These are phyloP conservation scores for Clarireedia paspali DNA, from an alignment of 2,329 filamentous ascomycete species.

Conservation along the genomic window DNA sequence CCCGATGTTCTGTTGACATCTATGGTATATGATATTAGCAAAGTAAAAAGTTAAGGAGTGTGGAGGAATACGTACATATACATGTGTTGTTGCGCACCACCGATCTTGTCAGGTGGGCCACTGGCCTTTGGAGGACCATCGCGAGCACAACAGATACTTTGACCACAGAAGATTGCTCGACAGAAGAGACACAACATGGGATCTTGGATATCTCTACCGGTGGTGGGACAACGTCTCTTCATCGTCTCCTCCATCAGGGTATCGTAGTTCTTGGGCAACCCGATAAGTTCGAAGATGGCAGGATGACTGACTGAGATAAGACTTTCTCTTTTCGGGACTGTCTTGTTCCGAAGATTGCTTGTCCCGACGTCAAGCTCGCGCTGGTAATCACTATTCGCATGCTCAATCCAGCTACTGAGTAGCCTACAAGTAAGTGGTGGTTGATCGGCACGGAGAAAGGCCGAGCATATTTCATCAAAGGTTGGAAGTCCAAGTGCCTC, in stretches of 20 bases:
- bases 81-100: slow-evolving; percentile 88
- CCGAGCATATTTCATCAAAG: slow-evolving; percentile 63
- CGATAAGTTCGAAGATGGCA: slow-evolving; percentile 87
- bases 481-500: slow-evolving; percentile 67
- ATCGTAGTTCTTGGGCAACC: slow-evolving; percentile 86
- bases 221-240: slow-evolving; percentile 74
- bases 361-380: not conserved
- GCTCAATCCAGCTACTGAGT: slow-evolving; percentile 62
- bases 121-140: slow-evolving; percentile 33
- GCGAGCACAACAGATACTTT: slow-evolving; percentile 83
- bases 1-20: slow-evolving; percentile 84
- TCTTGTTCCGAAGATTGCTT: not conserved
- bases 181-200: slow-evolving; percentile 91
- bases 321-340: not conserved
- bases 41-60: not conserved
- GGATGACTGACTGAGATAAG: slow-evolving; percentile 60
- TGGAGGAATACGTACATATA: slow-evolving; percentile 45
- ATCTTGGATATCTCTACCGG: slow-evolving; percentile 84
- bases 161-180: slow-evolving; percentile 92
- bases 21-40: slow-evolving; percentile 33
- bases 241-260: slow-evolving; percentile 88
- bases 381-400: slow-evolving; percentile 4
- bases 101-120: slow-evolving; percentile 44
- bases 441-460: slow-evolving; percentile 28
- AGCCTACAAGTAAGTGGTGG: slow-evolving; percentile 34